A percentile compares a stretch with the other conserved stretches of the same genome.
Conservation (phyloP, 305 asterid species). For the Fraxinus velutina region DNA sequence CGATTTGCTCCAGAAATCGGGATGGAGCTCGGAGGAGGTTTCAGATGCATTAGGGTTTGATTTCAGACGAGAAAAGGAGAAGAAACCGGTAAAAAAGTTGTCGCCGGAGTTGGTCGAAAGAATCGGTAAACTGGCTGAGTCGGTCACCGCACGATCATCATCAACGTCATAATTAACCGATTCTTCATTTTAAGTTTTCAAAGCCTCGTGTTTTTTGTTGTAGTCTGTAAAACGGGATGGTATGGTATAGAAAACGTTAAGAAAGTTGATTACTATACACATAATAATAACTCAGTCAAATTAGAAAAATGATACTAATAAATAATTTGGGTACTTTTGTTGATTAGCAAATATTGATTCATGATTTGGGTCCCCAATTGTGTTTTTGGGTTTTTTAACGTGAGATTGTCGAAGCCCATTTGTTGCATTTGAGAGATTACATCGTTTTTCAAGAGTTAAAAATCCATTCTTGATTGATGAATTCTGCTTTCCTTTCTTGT, state of each 20-base stretch:
- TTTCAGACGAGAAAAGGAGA: slow-evolving; percentile 60
- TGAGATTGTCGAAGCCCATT: neutral
- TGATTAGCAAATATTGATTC: neutral
- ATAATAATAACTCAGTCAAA: neutral
- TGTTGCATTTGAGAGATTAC: neutral
- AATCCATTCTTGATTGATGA: neutral
- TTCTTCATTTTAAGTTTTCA: slow-evolving; percentile 35
- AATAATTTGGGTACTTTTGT: neutral
- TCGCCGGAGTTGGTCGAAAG: slow-evolving; percentile 67
- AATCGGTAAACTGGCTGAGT: slow-evolving; percentile 72
- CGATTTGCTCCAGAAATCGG: slow-evolving; percentile 68
- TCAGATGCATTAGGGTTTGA: slow-evolving; percentile 81
- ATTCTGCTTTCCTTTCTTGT: too few relatives aligned
- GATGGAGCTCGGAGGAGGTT: slow-evolving; percentile 97
- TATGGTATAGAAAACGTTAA: neutral
- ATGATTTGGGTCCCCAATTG: neutral
- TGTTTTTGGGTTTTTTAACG: neutral
- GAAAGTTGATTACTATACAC: neutral
- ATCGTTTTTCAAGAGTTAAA: neutral
- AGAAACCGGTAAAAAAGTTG: slow-evolving; percentile 58
- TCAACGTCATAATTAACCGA: slow-evolving; percentile 36
- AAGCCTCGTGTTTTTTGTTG: slow-evolving; percentile 38
- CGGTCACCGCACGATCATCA: slow-evolving; percentile 59
- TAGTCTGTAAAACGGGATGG: neutral
- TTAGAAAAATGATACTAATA: neutral